A percentile compares a stretch with the other conserved stretches of the same genome.
These are phyloP conservation scores for Glycine soja DNA, from an alignment of 306 rosid species.

Conservation along the genomic window DNA sequence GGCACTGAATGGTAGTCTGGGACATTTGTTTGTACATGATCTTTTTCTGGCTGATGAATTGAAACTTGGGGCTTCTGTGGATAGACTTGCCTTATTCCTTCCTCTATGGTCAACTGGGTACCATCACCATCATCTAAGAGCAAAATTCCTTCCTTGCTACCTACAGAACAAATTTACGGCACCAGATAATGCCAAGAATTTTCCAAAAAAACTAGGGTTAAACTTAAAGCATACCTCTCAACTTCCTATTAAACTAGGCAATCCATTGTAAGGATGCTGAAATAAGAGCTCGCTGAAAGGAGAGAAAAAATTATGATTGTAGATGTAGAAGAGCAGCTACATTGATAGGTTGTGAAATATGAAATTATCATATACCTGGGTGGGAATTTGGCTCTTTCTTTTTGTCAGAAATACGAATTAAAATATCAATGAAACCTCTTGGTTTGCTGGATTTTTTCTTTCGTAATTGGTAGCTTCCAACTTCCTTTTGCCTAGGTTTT, in stretches of 20 bases:
- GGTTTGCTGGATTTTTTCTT: slow-evolving; percentile 71
- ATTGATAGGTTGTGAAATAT: slow-evolving; percentile 13
- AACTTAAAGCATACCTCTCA: background rate
- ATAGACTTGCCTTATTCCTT: slow-evolving; percentile 52
- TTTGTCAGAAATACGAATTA: slow-evolving; percentile 61
- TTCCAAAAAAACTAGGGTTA: slow-evolving; percentile 2
- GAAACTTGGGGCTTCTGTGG: slow-evolving; percentile 51
- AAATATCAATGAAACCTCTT: slow-evolving; percentile 73
- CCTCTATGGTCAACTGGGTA: slow-evolving; percentile 51
- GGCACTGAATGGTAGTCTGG: slow-evolving; percentile 53
- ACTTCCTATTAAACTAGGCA: slow-evolving; percentile 26
- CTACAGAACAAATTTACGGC: slow-evolving; percentile 46
- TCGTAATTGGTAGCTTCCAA: slow-evolving; percentile 75
- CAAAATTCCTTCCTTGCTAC: slow-evolving; percentile 54
- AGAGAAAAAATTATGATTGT: background rate
- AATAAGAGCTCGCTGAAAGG: background rate
- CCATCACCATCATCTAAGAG: slow-evolving; percentile 46
- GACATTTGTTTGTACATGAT: slow-evolving; percentile 48
- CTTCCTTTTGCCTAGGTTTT: slow-evolving; percentile 59
- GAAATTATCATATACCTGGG: slow-evolving; percentile 55
- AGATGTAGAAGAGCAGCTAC: slow-evolving; percentile 34
- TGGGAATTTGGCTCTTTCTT: slow-evolving; percentile 58
- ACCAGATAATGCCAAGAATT: slow-evolving; percentile 11
- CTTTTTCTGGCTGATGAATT: slow-evolving; percentile 49
- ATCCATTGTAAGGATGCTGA: background rate